phyloP scores from a whole-genome alignment of 2,329 filamentous ascomycete species.

The Trichoderma aggressivum region DNA sequence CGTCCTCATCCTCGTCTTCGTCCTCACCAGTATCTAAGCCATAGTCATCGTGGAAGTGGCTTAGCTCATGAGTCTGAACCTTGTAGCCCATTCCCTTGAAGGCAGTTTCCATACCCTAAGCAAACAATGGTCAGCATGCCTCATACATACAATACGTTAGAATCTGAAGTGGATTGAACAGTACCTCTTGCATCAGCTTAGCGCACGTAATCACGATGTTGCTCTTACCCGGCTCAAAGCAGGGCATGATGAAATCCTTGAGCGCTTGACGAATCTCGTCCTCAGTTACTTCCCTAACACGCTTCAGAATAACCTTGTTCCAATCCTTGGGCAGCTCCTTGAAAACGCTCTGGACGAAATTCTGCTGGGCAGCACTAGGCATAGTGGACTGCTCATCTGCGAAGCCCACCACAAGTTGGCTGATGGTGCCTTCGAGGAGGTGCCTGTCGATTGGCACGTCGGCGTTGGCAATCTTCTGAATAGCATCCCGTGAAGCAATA shows the following conservation, averaged over 20 bases:
- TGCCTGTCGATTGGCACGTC: slow-evolving; percentile 70
- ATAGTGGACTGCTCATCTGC: slow-evolving; percentile 89
- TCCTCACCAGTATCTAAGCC: slow-evolving; percentile 69
- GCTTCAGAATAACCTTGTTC: slow-evolving; percentile 70
- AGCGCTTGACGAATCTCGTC: slow-evolving; percentile 76
- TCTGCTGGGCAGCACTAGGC: slow-evolving; percentile 74
- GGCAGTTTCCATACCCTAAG: slow-evolving; percentile 68
- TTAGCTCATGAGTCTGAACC: slow-evolving; percentile 68
- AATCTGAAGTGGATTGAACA: background rate
- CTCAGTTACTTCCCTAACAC: slow-evolving; percentile 70
- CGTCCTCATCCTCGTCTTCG: slow-evolving; percentile 48
- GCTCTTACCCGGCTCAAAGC: slow-evolving; percentile 76
- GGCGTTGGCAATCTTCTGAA: slow-evolving; percentile 71
- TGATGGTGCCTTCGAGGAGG: slow-evolving; percentile 85
- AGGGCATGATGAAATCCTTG: slow-evolving; percentile 68
- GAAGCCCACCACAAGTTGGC: slow-evolving; percentile 78
- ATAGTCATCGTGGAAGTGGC: slow-evolving; percentile 86
- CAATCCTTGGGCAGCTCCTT: slow-evolving; percentile 73
- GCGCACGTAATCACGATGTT: slow-evolving; percentile 89
- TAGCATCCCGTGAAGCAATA: slow-evolving; percentile 67
- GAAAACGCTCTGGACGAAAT: slow-evolving; percentile 79
- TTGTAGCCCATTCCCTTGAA: slow-evolving; percentile 76
- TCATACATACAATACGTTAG: background rate
- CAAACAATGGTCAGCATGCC: background rate
- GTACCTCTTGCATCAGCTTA: slow-evolving; percentile 76